Percentiles rank a stretch among this genome's conserved stretches.
Conservation (phyloP, 2,329 filamentous ascomycete genomes). For the Hypoxylon sp. region DNA sequence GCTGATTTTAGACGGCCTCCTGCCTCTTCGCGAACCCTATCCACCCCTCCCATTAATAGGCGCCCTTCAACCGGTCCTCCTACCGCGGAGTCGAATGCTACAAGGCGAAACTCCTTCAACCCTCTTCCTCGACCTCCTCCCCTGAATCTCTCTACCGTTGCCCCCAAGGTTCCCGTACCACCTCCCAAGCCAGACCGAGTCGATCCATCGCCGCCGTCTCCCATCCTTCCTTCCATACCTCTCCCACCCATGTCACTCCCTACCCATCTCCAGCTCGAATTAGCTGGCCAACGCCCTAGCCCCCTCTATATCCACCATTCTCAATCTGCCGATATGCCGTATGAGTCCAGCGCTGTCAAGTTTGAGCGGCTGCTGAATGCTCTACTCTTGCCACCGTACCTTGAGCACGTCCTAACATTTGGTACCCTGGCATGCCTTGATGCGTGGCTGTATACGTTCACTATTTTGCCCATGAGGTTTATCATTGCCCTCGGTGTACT, state of each 20-base stretch:
- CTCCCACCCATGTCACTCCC: slow-evolving; percentile 77
- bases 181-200: slow-evolving; percentile 47
- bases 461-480: slow-evolving; percentile 92
- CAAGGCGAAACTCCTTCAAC: slow-evolving; percentile 67
- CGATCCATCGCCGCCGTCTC: slow-evolving; percentile 60
- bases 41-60: slow-evolving; percentile 67
- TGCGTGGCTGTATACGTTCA: slow-evolving; percentile 97
- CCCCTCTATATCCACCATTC: slow-evolving; percentile 77
- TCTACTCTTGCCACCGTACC: slow-evolving; percentile 81
- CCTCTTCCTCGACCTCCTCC: slow-evolving; percentile 61
- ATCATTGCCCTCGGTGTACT: slow-evolving; percentile 84
- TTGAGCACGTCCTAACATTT: slow-evolving; percentile 90
- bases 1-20: slow-evolving; percentile 55
- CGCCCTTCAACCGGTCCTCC: slow-evolving; percentile 54
- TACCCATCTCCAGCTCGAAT: slow-evolving; percentile 75
- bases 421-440: slow-evolving; percentile 93
- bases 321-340: slow-evolving; percentile 74
- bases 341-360: slow-evolving; percentile 93
- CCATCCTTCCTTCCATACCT: slow-evolving; percentile 70
- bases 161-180: slow-evolving; percentile 31
- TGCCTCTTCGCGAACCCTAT: slow-evolving; percentile 62
- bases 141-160: slow-evolving; percentile 59
- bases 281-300: slow-evolving; percentile 73
- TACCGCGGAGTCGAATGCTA: slow-evolving; percentile 53
- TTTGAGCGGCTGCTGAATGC: slow-evolving; percentile 94